Percentiles rank a stretch among this genome's conserved stretches.
Evolutionary conservation across 768 basidiomycete species (phyloP).

Genomic region (Tricholoma matsutake): DNA sequence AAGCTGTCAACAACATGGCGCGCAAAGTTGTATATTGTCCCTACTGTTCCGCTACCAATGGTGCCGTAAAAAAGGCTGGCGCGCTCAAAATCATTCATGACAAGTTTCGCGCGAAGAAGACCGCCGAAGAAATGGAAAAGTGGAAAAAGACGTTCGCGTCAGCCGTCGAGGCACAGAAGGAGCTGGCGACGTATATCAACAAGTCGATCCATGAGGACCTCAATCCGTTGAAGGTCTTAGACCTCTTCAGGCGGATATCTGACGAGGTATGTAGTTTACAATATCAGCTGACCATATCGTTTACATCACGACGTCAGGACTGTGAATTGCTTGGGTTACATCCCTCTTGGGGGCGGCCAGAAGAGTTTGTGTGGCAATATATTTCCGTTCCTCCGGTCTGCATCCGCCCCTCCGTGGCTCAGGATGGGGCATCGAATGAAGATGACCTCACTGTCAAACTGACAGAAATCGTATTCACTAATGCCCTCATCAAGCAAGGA

Average conservation of each 20-base stretch:
- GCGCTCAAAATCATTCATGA: constrained; percentile 97
- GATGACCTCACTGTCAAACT: constrained; percentile 98
- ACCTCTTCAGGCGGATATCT: constrained; percentile 88
- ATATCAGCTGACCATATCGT: background rate
- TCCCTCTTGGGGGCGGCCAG: constrained; percentile 86
- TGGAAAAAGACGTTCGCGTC: constrained; percentile 80
- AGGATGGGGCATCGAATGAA: constrained; percentile 98
- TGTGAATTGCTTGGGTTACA: constrained; percentile 92
- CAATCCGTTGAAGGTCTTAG: constrained; percentile 90
- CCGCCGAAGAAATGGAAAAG: constrained; percentile 81
- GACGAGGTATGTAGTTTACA: constrained; percentile 60
- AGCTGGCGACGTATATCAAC: constrained; percentile 77
- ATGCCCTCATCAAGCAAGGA: constrained; percentile 88
- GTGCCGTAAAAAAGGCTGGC: constrained; percentile 93
- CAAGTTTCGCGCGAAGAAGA: constrained; percentile 94
- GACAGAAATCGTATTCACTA: constrained; percentile 94
- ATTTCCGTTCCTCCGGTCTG: constrained; percentile 97
- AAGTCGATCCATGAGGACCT: constrained; percentile 91
- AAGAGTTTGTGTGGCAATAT: constrained; percentile 99
- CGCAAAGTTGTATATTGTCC: constrained; percentile 92
- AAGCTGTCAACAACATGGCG: constrained; percentile 81
- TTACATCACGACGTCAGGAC: constrained; percentile 50
- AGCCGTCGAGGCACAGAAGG: constrained; percentile 85
- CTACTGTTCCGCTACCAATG: constrained; percentile 91
- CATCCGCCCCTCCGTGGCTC: constrained; percentile 94